These are phyloP conservation scores for Lyophyllum semitale DNA, from an alignment of 768 basidiomycete species.

Conservation along the genomic window DNA sequence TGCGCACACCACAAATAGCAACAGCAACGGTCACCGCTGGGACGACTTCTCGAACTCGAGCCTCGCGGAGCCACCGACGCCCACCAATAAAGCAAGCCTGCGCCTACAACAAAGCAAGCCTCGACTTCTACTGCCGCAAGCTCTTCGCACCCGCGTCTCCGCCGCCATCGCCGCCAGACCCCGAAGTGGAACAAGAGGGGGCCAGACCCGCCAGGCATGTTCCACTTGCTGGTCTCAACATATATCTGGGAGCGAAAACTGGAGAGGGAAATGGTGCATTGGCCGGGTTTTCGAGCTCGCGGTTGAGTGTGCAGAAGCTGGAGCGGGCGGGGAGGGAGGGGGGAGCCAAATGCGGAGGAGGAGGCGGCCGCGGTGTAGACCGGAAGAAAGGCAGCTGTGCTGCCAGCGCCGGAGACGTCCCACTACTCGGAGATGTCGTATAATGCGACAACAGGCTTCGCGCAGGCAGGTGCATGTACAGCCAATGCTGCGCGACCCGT, in stretches of 20 bases:
- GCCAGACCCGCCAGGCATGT: conserved; percentile 86
- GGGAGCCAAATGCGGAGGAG: too few species aligned
- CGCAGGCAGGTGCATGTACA: conserved; percentile 46
- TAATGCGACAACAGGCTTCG: conserved; percentile 54
- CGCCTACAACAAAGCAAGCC: conserved; percentile 95
- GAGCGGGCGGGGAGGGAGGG: conserved; percentile 12
- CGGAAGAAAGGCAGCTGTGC: too few species aligned
- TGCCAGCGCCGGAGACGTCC: conserved; percentile 79
- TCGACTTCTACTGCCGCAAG: conserved; percentile 93
- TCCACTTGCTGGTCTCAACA: conserved; percentile 93
- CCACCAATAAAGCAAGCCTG: conserved; percentile 61
- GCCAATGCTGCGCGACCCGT: conserved; percentile 68
- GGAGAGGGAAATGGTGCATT: conserved; percentile 92
- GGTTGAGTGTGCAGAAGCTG: conserved; percentile 57
- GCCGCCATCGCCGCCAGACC: conserved; percentile 59
- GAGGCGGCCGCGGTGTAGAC: conserved; percentile 56
- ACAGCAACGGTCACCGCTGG: conserved; percentile 39
- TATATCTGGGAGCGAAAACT: conserved; percentile 97
- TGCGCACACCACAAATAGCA: too few species aligned
- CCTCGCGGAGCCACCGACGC: conserved; percentile 49
- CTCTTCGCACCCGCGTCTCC: conserved; percentile 66
- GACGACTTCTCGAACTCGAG: conserved; percentile 68
- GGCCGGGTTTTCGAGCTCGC: conserved; percentile 95
- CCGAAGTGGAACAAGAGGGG: conserved; percentile 45
- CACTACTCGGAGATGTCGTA: conserved; percentile 86